These are phyloP conservation scores for Aspergillus cavernicola DNA, from an alignment of 495 filamentous ascomycete genomes.

Conservation along the genomic window DNA sequence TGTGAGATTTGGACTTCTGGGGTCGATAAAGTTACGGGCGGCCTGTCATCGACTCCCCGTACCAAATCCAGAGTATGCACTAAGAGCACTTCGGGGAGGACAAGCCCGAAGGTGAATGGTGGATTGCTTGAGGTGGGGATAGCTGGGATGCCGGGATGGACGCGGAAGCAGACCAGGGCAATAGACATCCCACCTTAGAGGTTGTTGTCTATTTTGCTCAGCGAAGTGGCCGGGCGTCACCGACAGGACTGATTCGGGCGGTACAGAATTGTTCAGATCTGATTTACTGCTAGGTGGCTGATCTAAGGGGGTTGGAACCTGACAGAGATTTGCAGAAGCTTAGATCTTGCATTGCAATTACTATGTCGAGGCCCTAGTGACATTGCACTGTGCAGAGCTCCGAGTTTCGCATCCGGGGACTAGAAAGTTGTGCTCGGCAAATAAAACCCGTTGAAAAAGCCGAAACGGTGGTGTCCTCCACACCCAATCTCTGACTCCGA, in stretches of 20 bases:
- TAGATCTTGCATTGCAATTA: no score
- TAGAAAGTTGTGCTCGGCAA: neutral
- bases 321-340: no score
- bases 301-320: no score
- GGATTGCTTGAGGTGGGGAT: neutral
- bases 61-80: neutral
- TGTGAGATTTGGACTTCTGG: no score
- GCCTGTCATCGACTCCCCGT: neutral
- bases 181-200: no score
- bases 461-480: neutral
- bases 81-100: neutral
- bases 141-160: neutral
- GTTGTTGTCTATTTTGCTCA: no score
- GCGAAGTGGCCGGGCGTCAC: no score
- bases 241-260: no score
- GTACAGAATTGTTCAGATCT: no score
- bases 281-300: no score
- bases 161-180: neutral
- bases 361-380: no score
- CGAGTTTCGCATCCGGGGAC: neutral
- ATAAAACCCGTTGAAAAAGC: neutral
- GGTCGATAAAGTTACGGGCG: no score
- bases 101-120: neutral
- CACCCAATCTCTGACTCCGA: neutral
- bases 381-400: neutral